Base-by-base conservation (phyloP, 306 rosid species). In the Canavalia ensiformis region DNA sequence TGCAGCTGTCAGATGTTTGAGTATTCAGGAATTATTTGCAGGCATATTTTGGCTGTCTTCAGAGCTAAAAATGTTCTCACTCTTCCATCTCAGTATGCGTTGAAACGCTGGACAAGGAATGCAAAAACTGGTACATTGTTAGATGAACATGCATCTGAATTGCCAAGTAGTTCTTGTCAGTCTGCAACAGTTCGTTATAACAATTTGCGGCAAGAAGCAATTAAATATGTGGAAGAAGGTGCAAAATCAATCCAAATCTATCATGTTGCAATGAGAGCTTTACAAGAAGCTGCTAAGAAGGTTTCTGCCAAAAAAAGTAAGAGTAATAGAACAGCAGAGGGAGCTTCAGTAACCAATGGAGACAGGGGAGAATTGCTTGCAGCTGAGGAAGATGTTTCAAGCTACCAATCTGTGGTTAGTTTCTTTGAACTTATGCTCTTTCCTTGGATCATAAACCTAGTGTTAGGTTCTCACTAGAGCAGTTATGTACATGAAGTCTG, bases 1-100 rank as follows among this genome's bases (percentile, higher is more conserved):
- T 94, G 98, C 82, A 92, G 97, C 75, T 94, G 97, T 79, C 97
- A 87, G 85, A 87, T 91, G 96, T 92, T 94, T 81, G 98, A 94
- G 81, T 91, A 81, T 86, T 90, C 91, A 12, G 98, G 98, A 79
- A 88, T 91, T 85, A 86, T 92, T 72, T 94, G 98, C 76, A 89
- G 97, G 89, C 98, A 94, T 80, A 66, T 91, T 85, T 85, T 92
- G 76, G 87, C 97, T 25, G 97, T 94, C 74, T 92, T 94, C 83
- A 88, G 92, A 70, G 92, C 96, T 42, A 91, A 92, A 78, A 94
- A 91, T 80, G 92, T 94, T 84, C 96, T 92, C 63, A 91, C 88
- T 57, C 94, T 94, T 89, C 98, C 98, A 52, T 82, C 98, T 51
- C 89, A 89, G 11, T 94, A 91, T 80, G 86, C 92, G 67, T 82